Percentiles rank a stretch among this genome's conserved stretches.
Evolutionary conservation across 176 grass and related monocot genomes (phyloP).

Genomic region (Oryza meridionalis): DNA sequence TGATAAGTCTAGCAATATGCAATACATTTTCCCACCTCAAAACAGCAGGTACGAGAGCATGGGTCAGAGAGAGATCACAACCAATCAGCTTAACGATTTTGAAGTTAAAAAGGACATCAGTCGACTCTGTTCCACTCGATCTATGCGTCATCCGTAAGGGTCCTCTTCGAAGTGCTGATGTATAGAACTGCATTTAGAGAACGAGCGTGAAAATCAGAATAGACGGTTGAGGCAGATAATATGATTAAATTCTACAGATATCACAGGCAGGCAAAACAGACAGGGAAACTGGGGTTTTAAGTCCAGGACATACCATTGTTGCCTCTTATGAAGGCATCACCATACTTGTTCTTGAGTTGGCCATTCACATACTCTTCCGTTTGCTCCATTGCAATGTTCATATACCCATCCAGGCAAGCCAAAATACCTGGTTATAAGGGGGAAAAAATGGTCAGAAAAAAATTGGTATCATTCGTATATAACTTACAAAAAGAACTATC

Average conservation of each 20-base stretch:
- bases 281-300: not conserved
- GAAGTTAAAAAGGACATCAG: not conserved
- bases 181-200: slow-evolving; percentile 68
- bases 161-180: slow-evolving; percentile 83
- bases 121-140: not conserved
- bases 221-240: not conserved
- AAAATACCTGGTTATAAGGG: slow-evolving; percentile 67
- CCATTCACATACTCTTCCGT: slow-evolving; percentile 95
- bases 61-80: not conserved
- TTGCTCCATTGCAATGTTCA: slow-evolving; percentile 99
- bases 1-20: not conserved
- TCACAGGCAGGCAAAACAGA: too few species aligned
- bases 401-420: slow-evolving; percentile 93
- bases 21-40: not conserved
- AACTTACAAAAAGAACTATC: not conserved
- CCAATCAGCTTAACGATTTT: not conserved
- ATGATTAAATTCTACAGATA: not conserved
- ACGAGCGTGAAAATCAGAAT: slow-evolving; percentile 21
- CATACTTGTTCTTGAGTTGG: slow-evolving; percentile 97
- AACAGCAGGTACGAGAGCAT: not conserved
- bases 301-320: slow-evolving; percentile 76
- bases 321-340: slow-evolving; percentile 96
- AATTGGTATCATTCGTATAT: not conserved
- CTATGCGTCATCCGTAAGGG: slow-evolving; percentile 61
- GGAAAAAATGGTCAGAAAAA: slow-evolving; percentile 8